These are phyloP conservation scores for Candida xiaguanensis DNA, from an alignment of 805 yeast genomes.

Conservation along the genomic window DNA sequence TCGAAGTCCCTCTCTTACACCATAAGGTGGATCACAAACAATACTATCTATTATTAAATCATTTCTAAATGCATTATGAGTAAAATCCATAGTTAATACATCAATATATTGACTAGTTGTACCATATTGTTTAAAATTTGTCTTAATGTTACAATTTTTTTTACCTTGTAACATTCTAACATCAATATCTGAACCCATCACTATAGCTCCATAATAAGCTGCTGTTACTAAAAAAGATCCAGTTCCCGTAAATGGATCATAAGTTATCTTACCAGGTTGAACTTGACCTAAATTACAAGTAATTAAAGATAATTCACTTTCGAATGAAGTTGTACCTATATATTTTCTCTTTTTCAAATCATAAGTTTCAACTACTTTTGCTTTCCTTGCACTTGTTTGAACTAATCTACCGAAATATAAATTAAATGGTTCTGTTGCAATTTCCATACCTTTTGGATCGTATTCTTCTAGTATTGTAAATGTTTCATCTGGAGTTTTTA, in stretches of 20 bases:
- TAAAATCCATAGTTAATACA: constrained; percentile 88
- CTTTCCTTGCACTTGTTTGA: constrained; percentile 55
- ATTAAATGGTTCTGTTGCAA: constrained; percentile 47
- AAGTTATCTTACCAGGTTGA: constrained; percentile 58
- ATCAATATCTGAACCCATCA: constrained; percentile 90
- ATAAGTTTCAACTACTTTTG: constrained; percentile 67
- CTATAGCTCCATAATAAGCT: constrained; percentile 74
- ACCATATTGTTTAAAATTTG: constrained; percentile 75
- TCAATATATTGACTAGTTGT: constrained; percentile 61
- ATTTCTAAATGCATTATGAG: constrained; percentile 75
- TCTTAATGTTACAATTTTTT: constrained; percentile 45
- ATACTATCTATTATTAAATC: constrained; percentile 70
- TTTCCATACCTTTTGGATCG: constrained; percentile 41
- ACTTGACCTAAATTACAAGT: constrained; percentile 86
- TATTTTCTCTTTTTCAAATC: constrained; percentile 80
- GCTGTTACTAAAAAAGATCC: constrained; percentile 92
- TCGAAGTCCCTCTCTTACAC: constrained; percentile 91
- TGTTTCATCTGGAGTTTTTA: constrained; percentile 71
- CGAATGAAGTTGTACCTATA: constrained; percentile 96
- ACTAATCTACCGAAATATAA: constrained; percentile 78
- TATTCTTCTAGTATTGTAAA: constrained; percentile 79
- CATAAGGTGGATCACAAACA: constrained; percentile 96
- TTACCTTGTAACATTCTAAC: constrained; percentile 74
- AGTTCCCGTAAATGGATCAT: constrained; percentile 96
- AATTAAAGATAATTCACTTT: constrained; percentile 84